Percentiles rank a stretch among this genome's conserved stretches.
Conservation (phyloP, 106 monocot species). For the Alisma plantagoaquatica region DNA sequence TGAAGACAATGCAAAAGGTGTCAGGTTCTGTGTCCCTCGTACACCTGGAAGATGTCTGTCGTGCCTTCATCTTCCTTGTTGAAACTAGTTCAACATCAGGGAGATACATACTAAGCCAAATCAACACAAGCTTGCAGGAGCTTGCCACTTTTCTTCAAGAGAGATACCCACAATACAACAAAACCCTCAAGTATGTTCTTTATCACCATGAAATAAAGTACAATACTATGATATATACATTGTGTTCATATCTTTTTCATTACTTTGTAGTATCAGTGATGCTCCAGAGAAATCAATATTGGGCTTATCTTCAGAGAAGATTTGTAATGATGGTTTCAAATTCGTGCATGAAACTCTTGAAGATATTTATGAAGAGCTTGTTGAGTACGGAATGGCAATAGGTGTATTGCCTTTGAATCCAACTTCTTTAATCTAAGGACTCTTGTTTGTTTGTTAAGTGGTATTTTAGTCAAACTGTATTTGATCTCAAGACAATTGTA, state of each 20-base stretch:
- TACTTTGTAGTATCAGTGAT: conserved; percentile 21
- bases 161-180: conserved; percentile 24
- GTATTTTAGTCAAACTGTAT: no score
- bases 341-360: conserved; percentile 39
- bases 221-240: neutral
- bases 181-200: conserved; percentile 18
- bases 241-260: neutral
- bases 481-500: no score
- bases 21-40: conserved; percentile 24
- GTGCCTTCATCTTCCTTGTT: conserved; percentile 30
- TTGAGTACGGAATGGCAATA: conserved; percentile 18
- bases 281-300: conserved; percentile 23
- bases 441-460: no score
- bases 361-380: conserved; percentile 38
- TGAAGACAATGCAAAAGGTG: conserved; percentile 21
- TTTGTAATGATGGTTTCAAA: conserved; percentile 32
- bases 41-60: conserved; percentile 30
- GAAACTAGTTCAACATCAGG: conserved; percentile 28
- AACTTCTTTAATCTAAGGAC: no score
- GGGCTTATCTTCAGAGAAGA: conserved; percentile 39
- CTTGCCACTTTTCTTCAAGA: conserved; percentile 21
- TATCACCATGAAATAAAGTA: neutral
- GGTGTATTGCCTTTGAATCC: conserved; percentile 30
- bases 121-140: conserved; percentile 18
- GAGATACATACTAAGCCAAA: conserved; percentile 30